Evolutionary conservation across 2,329 filamentous ascomycete species (phyloP).

Genomic region (Nannizziopsis arthrosporioides): DNA sequence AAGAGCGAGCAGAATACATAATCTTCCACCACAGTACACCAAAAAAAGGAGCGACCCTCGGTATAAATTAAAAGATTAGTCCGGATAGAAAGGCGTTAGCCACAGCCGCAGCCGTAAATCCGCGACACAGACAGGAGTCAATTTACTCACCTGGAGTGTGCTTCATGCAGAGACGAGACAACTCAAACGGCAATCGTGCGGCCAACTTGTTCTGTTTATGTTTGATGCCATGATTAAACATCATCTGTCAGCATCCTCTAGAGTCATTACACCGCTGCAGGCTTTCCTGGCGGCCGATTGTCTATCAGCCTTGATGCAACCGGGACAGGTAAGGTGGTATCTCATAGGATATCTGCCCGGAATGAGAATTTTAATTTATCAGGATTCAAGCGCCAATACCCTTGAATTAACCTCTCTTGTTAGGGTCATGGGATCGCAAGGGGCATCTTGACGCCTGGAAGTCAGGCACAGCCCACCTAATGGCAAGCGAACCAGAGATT

Average conservation of each 20-base stretch:
- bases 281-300: too few species aligned
- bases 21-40: background rate
- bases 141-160: conserved; percentile 1
- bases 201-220: conserved; percentile 5
- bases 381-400: too few species aligned
- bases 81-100: too few species aligned
- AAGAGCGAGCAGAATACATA: background rate
- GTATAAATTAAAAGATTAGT: too few species aligned
- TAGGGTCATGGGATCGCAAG: background rate
- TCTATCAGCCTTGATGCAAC: too few species aligned
- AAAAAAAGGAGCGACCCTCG: background rate
- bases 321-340: too few species aligned
- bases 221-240: conserved; percentile 6
- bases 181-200: conserved; percentile 4
- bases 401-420: too few species aligned
- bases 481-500: background rate
- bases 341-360: too few species aligned
- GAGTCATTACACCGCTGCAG: too few species aligned
- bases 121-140: conserved; percentile 5
- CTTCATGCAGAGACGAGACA: conserved; percentile 6
- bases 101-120: background rate
- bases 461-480: background rate
- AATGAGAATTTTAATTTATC: too few species aligned
- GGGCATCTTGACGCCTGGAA: background rate
- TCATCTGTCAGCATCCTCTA: background rate